Conservation (phyloP, 768 basidiomycete genomes). For the Gymnopilus junonius region DNA sequence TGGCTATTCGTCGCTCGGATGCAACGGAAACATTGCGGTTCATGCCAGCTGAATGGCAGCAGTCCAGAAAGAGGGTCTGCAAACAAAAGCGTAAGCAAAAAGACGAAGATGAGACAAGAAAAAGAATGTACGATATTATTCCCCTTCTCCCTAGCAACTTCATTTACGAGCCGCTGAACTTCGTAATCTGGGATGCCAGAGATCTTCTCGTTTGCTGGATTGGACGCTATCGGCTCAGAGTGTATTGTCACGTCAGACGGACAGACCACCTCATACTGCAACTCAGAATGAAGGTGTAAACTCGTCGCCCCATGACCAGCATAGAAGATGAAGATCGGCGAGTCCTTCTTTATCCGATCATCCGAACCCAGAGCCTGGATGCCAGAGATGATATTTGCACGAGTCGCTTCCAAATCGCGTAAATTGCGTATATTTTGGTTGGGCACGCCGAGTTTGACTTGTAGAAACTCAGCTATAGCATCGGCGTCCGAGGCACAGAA, state of each 20-base stretch:
- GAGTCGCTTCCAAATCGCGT: constrained; percentile 34
- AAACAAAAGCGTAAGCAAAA: not conserved
- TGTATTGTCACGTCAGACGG: constrained; percentile 30
- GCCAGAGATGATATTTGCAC: constrained; percentile 33
- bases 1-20: constrained; percentile 15
- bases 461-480: constrained; percentile 35
- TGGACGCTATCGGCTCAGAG: not conserved
- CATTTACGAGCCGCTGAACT: constrained; percentile 34
- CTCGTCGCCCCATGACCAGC: constrained; percentile 41
- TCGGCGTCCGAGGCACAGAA: constrained; percentile 43
- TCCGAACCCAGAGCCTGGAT: constrained; percentile 27
- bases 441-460: constrained; percentile 29
- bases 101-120: not conserved
- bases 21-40: constrained; percentile 5
- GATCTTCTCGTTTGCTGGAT: not conserved
- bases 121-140: constrained; percentile 43
- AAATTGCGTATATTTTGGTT: constrained; percentile 34
- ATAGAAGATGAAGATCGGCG: constrained; percentile 44
- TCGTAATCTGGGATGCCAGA: constrained; percentile 45
- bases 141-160: constrained; percentile 37
- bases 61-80: constrained; percentile 48
- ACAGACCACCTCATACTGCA: constrained; percentile 32
- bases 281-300: constrained; percentile 20
- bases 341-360: constrained; percentile 12
- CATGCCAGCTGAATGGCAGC: constrained; percentile 42